Evolutionary conservation across 2,329 filamentous ascomycete genomes (phyloP).

Genomic region (Rhynchosporium graminicola): DNA sequence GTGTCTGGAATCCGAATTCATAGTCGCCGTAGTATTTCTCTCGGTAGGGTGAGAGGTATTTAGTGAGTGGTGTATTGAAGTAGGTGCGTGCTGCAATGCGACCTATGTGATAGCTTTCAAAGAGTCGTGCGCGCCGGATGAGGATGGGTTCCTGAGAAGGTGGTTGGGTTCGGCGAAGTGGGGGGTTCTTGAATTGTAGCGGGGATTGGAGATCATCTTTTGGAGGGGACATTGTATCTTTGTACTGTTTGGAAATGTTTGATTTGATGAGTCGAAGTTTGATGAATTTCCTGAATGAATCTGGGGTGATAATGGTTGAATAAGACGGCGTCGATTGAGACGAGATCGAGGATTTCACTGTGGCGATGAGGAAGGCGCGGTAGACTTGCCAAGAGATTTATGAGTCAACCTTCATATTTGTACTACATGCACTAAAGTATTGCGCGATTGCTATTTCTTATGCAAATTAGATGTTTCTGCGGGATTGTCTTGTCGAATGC

Average conservation of each 20-base stretch:
- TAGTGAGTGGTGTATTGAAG: slow-evolving; percentile 23
- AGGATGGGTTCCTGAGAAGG: slow-evolving; percentile 20
- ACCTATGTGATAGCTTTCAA: slow-evolving; percentile 26
- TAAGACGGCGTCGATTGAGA: slow-evolving; percentile 5
- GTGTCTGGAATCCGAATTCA: slow-evolving; percentile 21
- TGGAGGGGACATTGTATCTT: background rate
- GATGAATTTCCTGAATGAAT: background rate
- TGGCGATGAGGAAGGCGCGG: background rate
- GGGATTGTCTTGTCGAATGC: no score
- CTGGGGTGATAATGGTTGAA: background rate
- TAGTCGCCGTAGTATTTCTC: slow-evolving; percentile 23
- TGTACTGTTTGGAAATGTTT: background rate
- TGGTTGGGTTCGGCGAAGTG: background rate
- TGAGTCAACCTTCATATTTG: background rate
- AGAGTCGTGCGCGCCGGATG: slow-evolving; percentile 27
- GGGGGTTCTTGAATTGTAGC: background rate
- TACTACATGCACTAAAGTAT: no score
- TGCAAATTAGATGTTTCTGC: no score
- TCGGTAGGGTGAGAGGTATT: slow-evolving; percentile 28
- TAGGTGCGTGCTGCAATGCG: slow-evolving; percentile 30
- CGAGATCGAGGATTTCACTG: slow-evolving; percentile 3
- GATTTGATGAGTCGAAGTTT: background rate
- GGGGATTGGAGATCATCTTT: background rate
- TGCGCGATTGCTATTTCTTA: no score
- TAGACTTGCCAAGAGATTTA: background rate